Evolutionary conservation across 2,329 filamentous ascomycete genomes (phyloP).

Genomic region (Botrytis elliptica): DNA sequence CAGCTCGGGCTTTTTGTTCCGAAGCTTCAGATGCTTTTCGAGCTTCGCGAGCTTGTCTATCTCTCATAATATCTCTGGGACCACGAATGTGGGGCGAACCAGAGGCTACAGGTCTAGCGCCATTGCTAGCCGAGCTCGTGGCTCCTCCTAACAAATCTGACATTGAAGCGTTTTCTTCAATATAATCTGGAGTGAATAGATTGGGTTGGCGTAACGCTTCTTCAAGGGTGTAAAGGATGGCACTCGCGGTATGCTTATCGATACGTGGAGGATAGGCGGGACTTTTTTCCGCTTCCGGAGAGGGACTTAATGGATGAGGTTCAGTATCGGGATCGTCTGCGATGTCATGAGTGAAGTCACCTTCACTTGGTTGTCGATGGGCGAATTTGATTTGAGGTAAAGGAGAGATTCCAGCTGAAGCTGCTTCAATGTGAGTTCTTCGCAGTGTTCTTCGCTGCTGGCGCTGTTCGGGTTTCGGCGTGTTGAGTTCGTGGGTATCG

Average conservation of each 20-base stretch:
- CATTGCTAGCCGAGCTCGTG: slow-evolving; percentile 53
- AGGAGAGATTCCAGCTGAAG: slow-evolving; percentile 38
- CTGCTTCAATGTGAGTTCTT: slow-evolving; percentile 39
- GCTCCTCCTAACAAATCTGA: slow-evolving; percentile 71
- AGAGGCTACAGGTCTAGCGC: slow-evolving; percentile 48
- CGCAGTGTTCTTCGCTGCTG: slow-evolving; percentile 36
- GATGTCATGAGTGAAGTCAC: slow-evolving; percentile 32
- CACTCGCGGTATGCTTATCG: slow-evolving; percentile 80
- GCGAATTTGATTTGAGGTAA: slow-evolving; percentile 34
- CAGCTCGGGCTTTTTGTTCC: slow-evolving; percentile 48
- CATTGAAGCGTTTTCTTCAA: slow-evolving; percentile 91
- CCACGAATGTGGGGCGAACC: slow-evolving; percentile 65
- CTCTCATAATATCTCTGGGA: slow-evolving; percentile 88
- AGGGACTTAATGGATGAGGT: slow-evolving; percentile 27
- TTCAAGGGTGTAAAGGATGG: slow-evolving; percentile 89
- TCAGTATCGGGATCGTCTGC: slow-evolving; percentile 34
- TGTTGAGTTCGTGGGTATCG: slow-evolving; percentile 39
- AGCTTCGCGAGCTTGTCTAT: slow-evolving; percentile 74
- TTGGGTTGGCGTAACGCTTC: slow-evolving; percentile 82
- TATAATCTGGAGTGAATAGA: slow-evolving; percentile 76
- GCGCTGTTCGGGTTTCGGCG: slow-evolving; percentile 35
- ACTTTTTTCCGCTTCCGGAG: slow-evolving; percentile 4
- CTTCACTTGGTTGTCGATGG: slow-evolving; percentile 27
- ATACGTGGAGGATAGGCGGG: slow-evolving; percentile 58
- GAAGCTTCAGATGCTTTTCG: slow-evolving; percentile 56